A percentile compares a stretch with the other conserved stretches of the same genome.
Conservation (phyloP, 169 alveolate species). For the Eimeria zaria region DNA sequence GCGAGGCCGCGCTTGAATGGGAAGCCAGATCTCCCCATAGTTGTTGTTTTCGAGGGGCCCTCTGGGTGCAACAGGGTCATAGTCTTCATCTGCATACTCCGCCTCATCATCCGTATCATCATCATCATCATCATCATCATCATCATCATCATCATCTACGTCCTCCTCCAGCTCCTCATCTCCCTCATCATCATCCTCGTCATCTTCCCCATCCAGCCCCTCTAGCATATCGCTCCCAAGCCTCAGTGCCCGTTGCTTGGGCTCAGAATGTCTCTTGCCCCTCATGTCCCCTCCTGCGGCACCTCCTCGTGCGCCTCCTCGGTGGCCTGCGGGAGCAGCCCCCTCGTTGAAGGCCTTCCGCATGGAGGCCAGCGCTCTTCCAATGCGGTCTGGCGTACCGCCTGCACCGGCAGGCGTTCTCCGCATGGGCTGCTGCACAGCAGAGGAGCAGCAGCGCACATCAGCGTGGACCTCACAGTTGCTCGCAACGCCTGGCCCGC, state of each 20-base stretch:
- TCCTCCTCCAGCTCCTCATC: slow-evolving; percentile 61
- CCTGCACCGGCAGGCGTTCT: background rate
- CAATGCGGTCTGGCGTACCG: slow-evolving; percentile 41
- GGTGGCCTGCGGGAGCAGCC: background rate
- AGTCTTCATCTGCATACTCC: slow-evolving; percentile 74
- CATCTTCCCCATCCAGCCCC: slow-evolving; percentile 49
- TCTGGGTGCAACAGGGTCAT: slow-evolving; percentile 82
- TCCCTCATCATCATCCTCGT: slow-evolving; percentile 70
- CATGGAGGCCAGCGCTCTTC: slow-evolving; percentile 46
- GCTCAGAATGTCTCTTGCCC: background rate
- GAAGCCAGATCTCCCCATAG: slow-evolving; percentile 84
- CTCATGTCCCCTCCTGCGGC: background rate
- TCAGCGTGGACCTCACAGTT: slow-evolving; percentile 20
- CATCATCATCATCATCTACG: slow-evolving; percentile 50
- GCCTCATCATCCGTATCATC: slow-evolving; percentile 70
- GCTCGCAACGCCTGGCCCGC: background rate
- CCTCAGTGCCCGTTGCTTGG: slow-evolving; percentile 20
- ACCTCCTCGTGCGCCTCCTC: slow-evolving; percentile 32
- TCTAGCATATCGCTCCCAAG: slow-evolving; percentile 1
- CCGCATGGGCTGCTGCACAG: slow-evolving; percentile 54
- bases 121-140: too few relatives aligned
- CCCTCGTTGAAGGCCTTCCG: slow-evolving; percentile 31
- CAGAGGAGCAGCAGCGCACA: slow-evolving; percentile 46
- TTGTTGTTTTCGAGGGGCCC: slow-evolving; percentile 81
- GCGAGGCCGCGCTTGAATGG: slow-evolving; percentile 82